Evolutionary conservation across 495 filamentous ascomycete species (phyloP).

Genomic region (Margaritispora aquatica): DNA sequence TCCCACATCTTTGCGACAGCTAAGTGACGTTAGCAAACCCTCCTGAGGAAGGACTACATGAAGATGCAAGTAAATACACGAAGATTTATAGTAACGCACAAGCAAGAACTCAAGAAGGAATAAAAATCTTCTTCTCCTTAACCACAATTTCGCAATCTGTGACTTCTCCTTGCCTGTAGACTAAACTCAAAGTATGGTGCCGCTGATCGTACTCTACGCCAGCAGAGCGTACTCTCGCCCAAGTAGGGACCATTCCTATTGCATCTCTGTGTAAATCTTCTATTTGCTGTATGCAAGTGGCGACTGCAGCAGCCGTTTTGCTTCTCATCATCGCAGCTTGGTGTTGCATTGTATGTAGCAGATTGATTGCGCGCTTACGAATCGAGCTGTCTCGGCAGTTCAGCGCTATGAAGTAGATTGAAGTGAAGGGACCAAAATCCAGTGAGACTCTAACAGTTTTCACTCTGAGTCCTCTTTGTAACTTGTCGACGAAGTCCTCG

Average conservation of each 20-base stretch:
- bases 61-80: no score
- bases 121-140: slow-evolving; percentile 2
- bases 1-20: no score
- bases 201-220: background rate
- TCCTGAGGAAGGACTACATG: no score
- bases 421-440: background rate
- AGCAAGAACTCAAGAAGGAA: no score
- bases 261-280: background rate
- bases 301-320: background rate
- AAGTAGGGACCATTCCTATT: background rate
- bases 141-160: background rate
- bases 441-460: background rate
- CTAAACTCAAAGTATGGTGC: background rate
- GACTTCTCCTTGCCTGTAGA: background rate
- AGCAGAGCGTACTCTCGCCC: slow-evolving; percentile 2
- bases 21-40: no score
- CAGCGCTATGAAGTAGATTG: background rate
- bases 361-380: background rate
- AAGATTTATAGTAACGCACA: no score
- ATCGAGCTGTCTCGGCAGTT: background rate
- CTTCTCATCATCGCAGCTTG: background rate
- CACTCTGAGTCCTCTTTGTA: background rate
- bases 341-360: background rate
- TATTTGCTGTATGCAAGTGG: background rate
- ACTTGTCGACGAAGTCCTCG: background rate